Evolutionary conservation across 108 stramenopile genomes (phyloP), one percentile per base, ranked within the genome.

Genomic region (Nannochloropsis granulata): DNA sequence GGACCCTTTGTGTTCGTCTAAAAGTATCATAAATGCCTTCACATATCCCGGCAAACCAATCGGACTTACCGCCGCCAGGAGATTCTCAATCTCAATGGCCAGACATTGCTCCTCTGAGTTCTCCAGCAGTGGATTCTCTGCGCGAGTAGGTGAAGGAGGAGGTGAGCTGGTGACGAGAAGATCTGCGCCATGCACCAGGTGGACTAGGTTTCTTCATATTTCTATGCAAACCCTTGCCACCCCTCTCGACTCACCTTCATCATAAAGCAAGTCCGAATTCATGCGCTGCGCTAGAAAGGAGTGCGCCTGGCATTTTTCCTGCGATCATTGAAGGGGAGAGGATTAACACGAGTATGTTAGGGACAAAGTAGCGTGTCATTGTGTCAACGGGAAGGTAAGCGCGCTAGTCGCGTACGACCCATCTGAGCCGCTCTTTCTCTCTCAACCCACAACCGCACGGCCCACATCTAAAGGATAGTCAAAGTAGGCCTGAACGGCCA

Each of bases 181-280:
- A 11, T 23, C 21, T 5, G 19, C 45, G 16, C 43, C 0, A 19
- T 7, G 13, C 19, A 43, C 42, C n/a, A 16, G 7, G 21, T 71
- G 7, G 56, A 71, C 21, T n/a, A n/a, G 21, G 16, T 71, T 0
- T 16, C 56, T 11, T 16, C n/a, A 71, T 71, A 16, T 71, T n/a
- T n/a, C 21, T 16, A 71, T n/a, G 56, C 2, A n/a, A 5, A 3
- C 5, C 7, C 0, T 71, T 71, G n/a, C 16, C 2, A n/a, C 56
- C 7, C 16, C 56, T n/a, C 16, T n/a, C 7, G n/a, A 23, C 23
- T 23, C 79, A 83, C 83, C 86, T 81, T 83, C 83, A 78, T 87
- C 83, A 80, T 87, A 84, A 79, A 83, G 86, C 43, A 84, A 84
- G 80, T 84, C 86, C 13, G 81, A 80, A 45, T 83, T 84, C 83